Evolutionary conservation across 148 eudicot genomes (phyloP), one percentile per base, ranked within the genome.

Genomic region (Rhododendron vialii): DNA sequence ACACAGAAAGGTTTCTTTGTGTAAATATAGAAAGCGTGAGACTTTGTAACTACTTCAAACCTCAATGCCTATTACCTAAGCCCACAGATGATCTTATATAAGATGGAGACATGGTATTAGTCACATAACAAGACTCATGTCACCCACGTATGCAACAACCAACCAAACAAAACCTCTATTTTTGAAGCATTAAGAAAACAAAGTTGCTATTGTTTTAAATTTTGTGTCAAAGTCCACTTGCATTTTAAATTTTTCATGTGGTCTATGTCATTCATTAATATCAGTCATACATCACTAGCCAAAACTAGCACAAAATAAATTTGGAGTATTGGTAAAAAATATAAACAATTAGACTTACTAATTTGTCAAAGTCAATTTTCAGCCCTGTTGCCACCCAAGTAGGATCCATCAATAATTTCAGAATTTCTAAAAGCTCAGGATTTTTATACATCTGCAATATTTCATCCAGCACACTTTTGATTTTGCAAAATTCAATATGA

Each of bases 401-500:
- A 89, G 99, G 99, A 89, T 92, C 94, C 94, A 97, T 91, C 86
- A 97, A 90, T 81, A 93, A 91, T 81, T 95, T 86, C 78, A 97
- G 90, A 80, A 97, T 93, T 85, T 90, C 89, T 51, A 74, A 83
- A 47, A 97, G 98, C 90, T 94, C 98, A 33, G 93, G 81, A 86
- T 90, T 95, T 84, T 84, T 84, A 77, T 91, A 83, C 94, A 97
- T 86, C 85, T 91, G 93, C 83, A 94, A 71, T 79, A 94, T 86
- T 86, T 97, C 98, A 85, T 97, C 98, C 87, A 93, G 90, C 85
- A 95, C 93, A 80, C 89, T 91, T 87, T 94, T 97, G 88, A 97
- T 97, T 90, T 95, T 94, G 92, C 95, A 90, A 83, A 97, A 95
- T 89, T 97, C 99, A 55, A 97, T 90, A 90, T 97, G 99, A 93